Percentiles rank a stretch among this genome's conserved stretches.
phyloP scores from a whole-genome alignment of 805 yeast species.

The Candida broadrunensis region DNA sequence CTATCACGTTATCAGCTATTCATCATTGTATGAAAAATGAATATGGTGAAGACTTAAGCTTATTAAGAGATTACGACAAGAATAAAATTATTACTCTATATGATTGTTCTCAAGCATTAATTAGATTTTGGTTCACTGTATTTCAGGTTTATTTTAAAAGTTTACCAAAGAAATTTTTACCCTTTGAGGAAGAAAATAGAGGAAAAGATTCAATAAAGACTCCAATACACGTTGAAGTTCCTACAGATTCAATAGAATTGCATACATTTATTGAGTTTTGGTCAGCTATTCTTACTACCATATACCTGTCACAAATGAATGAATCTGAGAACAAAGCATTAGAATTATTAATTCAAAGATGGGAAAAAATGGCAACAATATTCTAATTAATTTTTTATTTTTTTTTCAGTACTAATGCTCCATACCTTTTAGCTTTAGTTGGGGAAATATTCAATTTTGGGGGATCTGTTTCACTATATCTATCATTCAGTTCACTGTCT shows the following conservation, averaged over 20 bases:
- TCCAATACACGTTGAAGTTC: slow-evolving; percentile 15
- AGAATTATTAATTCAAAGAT: slow-evolving; percentile 24
- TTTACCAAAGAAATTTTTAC: slow-evolving; percentile 8
- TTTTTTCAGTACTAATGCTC: not conserved
- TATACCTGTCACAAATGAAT: slow-evolving; percentile 37
- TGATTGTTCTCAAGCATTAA: slow-evolving; percentile 42
- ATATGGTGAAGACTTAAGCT: slow-evolving; percentile 55
- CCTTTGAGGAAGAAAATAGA: slow-evolving; percentile 15
- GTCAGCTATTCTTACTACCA: slow-evolving; percentile 39
- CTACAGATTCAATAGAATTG: slow-evolving; percentile 17
- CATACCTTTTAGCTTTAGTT: not conserved
- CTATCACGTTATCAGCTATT: slow-evolving; percentile 43
- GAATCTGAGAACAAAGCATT: slow-evolving; percentile 27
- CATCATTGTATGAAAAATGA: slow-evolving; percentile 50
- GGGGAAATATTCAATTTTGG: too few relatives aligned
- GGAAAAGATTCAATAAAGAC: slow-evolving; percentile 11
- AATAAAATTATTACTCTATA: slow-evolving; percentile 28
- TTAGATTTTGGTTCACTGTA: slow-evolving; percentile 53
- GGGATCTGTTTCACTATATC: too few relatives aligned
- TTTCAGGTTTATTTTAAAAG: slow-evolving; percentile 48
- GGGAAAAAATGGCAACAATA: slow-evolving; percentile 20
- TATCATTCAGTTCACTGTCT: too few relatives aligned
- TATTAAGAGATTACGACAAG: slow-evolving; percentile 46
- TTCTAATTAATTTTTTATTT: not conserved
- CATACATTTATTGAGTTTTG: slow-evolving; percentile 49